These are phyloP conservation scores for Mucor saturninus DNA, from an alignment of 371 early-diverging fungal species.

Conservation along the genomic window DNA sequence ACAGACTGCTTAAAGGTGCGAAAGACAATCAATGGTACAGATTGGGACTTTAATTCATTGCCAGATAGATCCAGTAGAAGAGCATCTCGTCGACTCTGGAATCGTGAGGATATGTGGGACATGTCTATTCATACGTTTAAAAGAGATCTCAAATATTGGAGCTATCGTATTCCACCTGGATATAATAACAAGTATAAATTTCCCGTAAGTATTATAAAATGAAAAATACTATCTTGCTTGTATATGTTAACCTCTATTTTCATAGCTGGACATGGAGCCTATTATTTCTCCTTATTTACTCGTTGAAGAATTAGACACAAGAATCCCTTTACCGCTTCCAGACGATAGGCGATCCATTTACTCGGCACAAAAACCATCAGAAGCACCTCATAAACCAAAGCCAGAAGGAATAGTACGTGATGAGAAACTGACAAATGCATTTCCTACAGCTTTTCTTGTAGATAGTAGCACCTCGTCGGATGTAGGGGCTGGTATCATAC, in stretches of 20 bases:
- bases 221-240: too few species aligned
- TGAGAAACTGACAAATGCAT: too few species aligned
- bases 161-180: conserved; percentile 37
- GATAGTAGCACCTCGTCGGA: neutral
- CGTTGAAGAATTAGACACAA: conserved; percentile 7
- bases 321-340: neutral
- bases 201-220: conserved; percentile 10
- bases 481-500: neutral
- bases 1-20: conserved; percentile 21
- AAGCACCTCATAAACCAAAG: too few species aligned
- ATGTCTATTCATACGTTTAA: conserved; percentile 28
- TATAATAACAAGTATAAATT: conserved; percentile 17
- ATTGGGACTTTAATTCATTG: conserved; percentile 35
- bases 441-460: too few species aligned
- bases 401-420: too few species aligned
- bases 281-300: conserved; percentile 15
- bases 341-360: neutral
- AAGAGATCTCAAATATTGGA: conserved; percentile 37
- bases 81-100: conserved; percentile 14
- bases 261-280: conserved; percentile 14
- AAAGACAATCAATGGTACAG: conserved; percentile 14
- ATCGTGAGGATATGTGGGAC: conserved; percentile 33
- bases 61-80: conserved; percentile 26
- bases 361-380: too few species aligned
- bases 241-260: too few species aligned